phyloP scores from a whole-genome alignment of 345 rosid genomes.

The Erucastrum elatum region DNA sequence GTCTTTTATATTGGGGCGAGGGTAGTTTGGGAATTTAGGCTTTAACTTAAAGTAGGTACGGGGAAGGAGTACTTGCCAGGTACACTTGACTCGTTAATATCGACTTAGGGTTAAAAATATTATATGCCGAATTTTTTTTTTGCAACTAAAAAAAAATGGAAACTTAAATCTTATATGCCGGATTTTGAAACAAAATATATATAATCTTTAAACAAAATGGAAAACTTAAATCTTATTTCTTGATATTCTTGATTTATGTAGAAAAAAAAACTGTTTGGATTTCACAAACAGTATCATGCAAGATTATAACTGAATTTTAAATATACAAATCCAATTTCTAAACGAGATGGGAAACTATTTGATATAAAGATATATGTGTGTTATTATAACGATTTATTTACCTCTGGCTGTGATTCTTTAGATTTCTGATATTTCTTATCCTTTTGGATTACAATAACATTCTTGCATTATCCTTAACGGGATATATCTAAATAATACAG shows the following conservation, averaged over 20 bases:
- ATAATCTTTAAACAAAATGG: not conserved
- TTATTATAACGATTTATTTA: not conserved
- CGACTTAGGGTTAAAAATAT: not conserved
- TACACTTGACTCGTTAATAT: slow-evolving; percentile 39
- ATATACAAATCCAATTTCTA: not conserved
- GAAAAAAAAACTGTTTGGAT: not conserved
- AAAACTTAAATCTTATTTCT: not conserved
- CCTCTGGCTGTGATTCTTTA: not conserved
- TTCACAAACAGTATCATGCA: no score
- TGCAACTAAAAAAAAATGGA: no score
- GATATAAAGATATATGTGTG: not conserved
- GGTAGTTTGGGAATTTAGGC: slow-evolving; percentile 2
- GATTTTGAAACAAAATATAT: no score
- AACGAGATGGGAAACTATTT: not conserved
- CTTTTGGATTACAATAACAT: not conserved
- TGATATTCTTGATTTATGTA: not conserved
- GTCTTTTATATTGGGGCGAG: slow-evolving; percentile 29
- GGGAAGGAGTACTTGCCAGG: slow-evolving; percentile 58
- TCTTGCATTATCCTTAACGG: not conserved
- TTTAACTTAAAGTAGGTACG: slow-evolving; percentile 33
- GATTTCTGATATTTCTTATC: not conserved
- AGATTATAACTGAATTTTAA: not conserved
- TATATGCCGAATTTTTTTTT: no score
- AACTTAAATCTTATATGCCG: no score
- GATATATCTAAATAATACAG: not conserved